Base-by-base conservation (phyloP, 2,329 filamentous ascomycete species). In the Coniosporium tulheliwenetii region DNA sequence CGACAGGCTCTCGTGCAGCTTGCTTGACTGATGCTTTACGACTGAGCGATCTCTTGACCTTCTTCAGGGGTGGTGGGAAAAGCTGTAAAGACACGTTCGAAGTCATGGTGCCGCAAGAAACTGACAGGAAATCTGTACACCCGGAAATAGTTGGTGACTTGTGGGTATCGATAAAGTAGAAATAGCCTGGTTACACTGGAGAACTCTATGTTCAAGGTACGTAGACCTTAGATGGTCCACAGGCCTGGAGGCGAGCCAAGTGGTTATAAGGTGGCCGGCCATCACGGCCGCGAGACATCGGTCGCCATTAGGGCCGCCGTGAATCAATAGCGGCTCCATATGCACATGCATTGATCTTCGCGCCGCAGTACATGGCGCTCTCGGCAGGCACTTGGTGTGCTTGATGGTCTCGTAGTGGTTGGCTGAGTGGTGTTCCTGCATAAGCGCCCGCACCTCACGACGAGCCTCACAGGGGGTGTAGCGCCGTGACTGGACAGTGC, bases 11-110 rank as follows among this genome's bases (percentile, higher is more conserved):
- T 43, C 52, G 52, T 13, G 50, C 51, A 34, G 52, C 47, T 38
- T 51, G 48, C 39, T 57, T 58, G 16, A 47, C 40, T 14, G 49
- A 51, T 32, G 37, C 14, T 39, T 47, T 51, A 16, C 55, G 56
- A 43, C 54, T 59, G 26, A 52, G 52, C 39, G 58, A 55, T 45
- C 53, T 51, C 38, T 48, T 51, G 39, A 52, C 50, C 35, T 39
- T 41, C 37, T 53, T 54, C 43, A 54, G 55, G 19, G 58, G 57
- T 31, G 57, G 55, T 49, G 58, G 59, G 43, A 62, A 61, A 39
- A 62, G 43, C 43, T 61, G 58, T 43, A 62, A 49, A 36, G 50
- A 37, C 10, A 15, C 13, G 10, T 7, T 19, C 8, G 36, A 15
- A 37, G 13, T 37, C 36, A 37, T 37, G 13, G 5, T 37, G 36